Evolutionary conservation across 2,329 filamentous ascomycete genomes (phyloP).

Genomic region (Hymenotorrendiella dingleyae): DNA sequence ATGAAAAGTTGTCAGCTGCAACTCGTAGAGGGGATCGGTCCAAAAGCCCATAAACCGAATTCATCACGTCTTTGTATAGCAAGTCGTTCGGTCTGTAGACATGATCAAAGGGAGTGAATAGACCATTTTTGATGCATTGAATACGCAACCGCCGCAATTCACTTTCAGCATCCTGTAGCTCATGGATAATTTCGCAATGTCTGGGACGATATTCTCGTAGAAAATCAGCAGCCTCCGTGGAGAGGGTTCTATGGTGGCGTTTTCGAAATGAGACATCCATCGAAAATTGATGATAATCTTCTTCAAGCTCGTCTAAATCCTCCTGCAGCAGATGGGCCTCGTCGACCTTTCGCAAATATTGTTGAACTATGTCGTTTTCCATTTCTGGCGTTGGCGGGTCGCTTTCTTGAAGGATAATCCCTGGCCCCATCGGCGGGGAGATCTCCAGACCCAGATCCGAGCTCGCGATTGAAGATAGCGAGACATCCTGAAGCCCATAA

Average conservation of each 20-base stretch:
- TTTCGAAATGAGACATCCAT: conserved; percentile 14
- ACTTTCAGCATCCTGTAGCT: conserved; percentile 16
- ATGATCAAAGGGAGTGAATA: conserved; percentile 18
- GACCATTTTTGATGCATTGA: conserved; percentile 14
- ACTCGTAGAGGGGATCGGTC: conserved; percentile 17
- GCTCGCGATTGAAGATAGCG: conserved; percentile 1
- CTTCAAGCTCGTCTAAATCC: conserved; percentile 11
- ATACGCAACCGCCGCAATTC: conserved; percentile 14
- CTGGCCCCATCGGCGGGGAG: conserved; percentile 14
- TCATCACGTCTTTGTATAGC: conserved; percentile 19
- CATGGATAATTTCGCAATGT: conserved; percentile 11
- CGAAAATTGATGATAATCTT: conserved; percentile 7
- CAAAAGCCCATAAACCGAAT: conserved; percentile 15
- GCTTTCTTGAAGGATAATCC: conserved; percentile 1
- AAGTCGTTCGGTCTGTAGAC: conserved; percentile 18
- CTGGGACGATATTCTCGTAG: conserved; percentile 15
- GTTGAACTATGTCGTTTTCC: conserved; percentile 7
- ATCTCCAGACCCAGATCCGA: conserved; percentile 10
- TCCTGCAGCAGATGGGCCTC: conserved; percentile 8
- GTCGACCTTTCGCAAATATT: conserved; percentile 7
- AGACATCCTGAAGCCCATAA: conserved; percentile 13
- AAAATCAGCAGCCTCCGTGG: conserved; percentile 11
- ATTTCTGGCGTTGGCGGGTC: conserved; percentile 1
- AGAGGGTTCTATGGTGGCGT: conserved; percentile 10
- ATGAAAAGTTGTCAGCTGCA: conserved; percentile 8